These are phyloP conservation scores for Suillus ampliporus DNA, from an alignment of 768 basidiomycete genomes.

Conservation along the genomic window DNA sequence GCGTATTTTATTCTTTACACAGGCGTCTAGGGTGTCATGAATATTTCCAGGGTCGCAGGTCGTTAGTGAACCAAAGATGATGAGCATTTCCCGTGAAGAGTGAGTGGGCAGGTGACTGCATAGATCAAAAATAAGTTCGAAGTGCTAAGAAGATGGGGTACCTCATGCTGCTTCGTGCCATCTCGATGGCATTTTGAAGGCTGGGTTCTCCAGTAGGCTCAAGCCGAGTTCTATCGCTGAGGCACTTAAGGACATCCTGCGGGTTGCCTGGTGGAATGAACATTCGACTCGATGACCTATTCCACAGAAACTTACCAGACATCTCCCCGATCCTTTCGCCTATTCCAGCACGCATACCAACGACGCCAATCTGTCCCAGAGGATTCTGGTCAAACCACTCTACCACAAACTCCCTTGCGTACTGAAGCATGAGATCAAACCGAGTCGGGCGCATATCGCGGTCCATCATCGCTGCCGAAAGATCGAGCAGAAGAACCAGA, in stretches of 20 bases:
- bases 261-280: slow-evolving; percentile 74
- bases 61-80: slow-evolving; percentile 94
- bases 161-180: slow-evolving; percentile 95
- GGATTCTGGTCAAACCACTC: slow-evolving; percentile 99
- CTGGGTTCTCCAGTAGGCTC: slow-evolving; percentile 94
- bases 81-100: slow-evolving; percentile 92
- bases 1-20: slow-evolving; percentile 82
- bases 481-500: slow-evolving; percentile 88
- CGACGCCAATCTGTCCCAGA: slow-evolving; percentile 93
- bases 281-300: slow-evolving; percentile 9
- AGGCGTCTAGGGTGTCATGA: slow-evolving; percentile 89
- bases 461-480: slow-evolving; percentile 92
- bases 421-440: slow-evolving; percentile 89
- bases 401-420: slow-evolving; percentile 86
- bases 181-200: slow-evolving; percentile 96
- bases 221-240: slow-evolving; percentile 85
- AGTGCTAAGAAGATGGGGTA: slow-evolving; percentile 35
- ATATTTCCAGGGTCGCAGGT: slow-evolving; percentile 98
- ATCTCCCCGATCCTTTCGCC: slow-evolving; percentile 92
- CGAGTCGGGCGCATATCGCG: slow-evolving; percentile 95
- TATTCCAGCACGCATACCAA: slow-evolving; percentile 89
- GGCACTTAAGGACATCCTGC: slow-evolving; percentile 89
- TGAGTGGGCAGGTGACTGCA: slow-evolving; percentile 94
- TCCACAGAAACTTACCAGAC: slow-evolving; percentile 66
- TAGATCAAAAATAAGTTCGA: slow-evolving; percentile 12